Evolutionary conservation across 192 early-diverging fungal genomes (phyloP).

Genomic region (Chytriomyces confervae): DNA sequence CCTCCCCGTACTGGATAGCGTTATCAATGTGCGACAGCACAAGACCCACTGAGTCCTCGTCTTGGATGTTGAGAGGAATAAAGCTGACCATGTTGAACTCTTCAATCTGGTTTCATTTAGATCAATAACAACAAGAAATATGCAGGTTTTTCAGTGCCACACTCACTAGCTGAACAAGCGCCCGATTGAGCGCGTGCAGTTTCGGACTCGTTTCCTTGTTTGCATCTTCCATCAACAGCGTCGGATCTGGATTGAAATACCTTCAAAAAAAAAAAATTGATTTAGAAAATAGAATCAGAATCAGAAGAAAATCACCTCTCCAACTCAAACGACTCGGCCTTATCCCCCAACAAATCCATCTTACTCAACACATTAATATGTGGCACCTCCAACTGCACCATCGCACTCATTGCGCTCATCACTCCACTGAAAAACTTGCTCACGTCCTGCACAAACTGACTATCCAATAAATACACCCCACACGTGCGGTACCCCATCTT

Average conservation of each 20-base stretch:
- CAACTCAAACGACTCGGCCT: conserved; percentile 37
- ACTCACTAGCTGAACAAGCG: conserved; percentile 74
- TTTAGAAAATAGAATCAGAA: conserved; percentile 25
- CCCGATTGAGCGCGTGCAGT: conserved; percentile 86
- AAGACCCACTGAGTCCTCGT: conserved; percentile 90
- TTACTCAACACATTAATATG: conserved; percentile 98
- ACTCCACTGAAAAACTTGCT: conserved; percentile 97
- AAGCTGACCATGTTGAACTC: conserved; percentile 98
- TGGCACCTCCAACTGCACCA: conserved; percentile 95
- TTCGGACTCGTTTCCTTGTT: conserved; percentile 72
- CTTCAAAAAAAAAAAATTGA: conserved; percentile 36
- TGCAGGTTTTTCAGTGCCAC: too few species aligned
- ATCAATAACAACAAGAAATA: too few species aligned
- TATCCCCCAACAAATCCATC: conserved; percentile 85
- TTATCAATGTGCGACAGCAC: conserved; percentile 92
- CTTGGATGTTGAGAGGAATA: conserved; percentile 88
- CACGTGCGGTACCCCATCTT: conserved; percentile 83
- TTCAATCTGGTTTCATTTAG: conserved; percentile 63
- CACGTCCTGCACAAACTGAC: conserved; percentile 94
- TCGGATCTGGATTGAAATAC: conserved; percentile 91
- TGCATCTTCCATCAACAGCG: conserved; percentile 83
- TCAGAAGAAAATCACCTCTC: conserved; percentile 39
- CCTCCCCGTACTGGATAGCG: conserved; percentile 97
- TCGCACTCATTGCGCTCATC: conserved; percentile 92
- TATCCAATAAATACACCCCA: conserved; percentile 91